Conservation (phyloP, 225 moss, liverwort and hornwort species). For the Bryum argenteum region DNA sequence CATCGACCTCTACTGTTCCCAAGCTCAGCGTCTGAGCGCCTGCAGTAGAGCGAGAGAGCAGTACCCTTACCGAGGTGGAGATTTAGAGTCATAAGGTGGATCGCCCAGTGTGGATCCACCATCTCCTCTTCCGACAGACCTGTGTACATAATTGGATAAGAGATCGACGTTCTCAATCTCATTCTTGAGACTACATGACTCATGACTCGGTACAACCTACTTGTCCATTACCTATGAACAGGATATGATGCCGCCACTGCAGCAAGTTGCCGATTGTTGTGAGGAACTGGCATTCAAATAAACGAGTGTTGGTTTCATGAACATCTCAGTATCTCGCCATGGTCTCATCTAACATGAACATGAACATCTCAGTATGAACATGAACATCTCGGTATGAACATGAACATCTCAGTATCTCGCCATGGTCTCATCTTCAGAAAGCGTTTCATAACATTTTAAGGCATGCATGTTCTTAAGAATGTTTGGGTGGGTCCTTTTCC, state of each 20-base stretch:
- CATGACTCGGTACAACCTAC: not conserved
- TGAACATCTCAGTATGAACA: no score
- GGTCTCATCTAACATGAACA: no score
- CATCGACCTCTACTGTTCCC: not conserved
- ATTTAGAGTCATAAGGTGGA: not conserved
- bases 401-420: no score
- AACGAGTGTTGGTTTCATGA: no score
- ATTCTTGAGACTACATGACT: conserved; percentile 6
- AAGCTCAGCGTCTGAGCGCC: conserved; percentile 13
- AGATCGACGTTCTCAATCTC: conserved; percentile 25
- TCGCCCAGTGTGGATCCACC: conserved; percentile 4
- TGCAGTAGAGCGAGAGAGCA: conserved; percentile 23
- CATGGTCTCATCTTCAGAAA: no score
- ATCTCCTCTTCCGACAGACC: conserved; percentile 5
- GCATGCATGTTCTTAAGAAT: no score
- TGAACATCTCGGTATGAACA: no score
- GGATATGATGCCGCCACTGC: not conserved
- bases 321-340: no score
- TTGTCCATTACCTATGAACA: not conserved
- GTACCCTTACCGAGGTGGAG: conserved; percentile 17
- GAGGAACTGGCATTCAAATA: no score
- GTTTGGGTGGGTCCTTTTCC: no score
- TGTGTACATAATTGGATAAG: conserved; percentile 35
- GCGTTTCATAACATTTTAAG: no score
- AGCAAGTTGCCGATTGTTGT: no score